Base-by-base conservation (phyloP, 176 grass and related monocot genomes). In the Avena insularis region DNA sequence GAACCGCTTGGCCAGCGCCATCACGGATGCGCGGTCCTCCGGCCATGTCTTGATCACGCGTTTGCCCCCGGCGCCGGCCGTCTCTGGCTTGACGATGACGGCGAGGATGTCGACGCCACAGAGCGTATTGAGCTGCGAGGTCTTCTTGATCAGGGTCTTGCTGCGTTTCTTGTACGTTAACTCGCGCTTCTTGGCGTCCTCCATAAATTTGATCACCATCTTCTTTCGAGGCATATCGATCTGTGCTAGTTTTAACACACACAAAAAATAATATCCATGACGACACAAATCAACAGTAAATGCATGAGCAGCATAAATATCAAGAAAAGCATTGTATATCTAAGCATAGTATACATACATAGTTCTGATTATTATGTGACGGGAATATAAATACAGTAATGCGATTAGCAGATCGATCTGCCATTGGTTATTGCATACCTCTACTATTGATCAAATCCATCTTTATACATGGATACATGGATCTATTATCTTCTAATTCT, bases 141-240 rank as follows among this genome's bases (percentile, higher is more conserved):
- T 17, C 66, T 89, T 84, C 29, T 45, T 2, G 20, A 63, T 14
- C 64, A 89, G 87, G 46, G 82, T 77, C 20, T 29, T 15, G 29
- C 33, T 20, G 9, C 87, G 53, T 27, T 53, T 89, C 87, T 64
- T 73, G 87, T 73, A 84, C 0, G 81, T 79, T 5, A n/a, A 14
- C 63, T 78, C 78, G 38, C 74, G 73, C 73, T 71, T 83, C 62
- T 78, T 88, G 25, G 12, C 19, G 53, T 71, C 15, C 12, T 27
- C 73, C 63, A 88, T 59, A 27, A 71, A 81, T 25, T 83, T 78
- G 53, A 83, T 71, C 63, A 23, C 74, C 40, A 71, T 13, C 79
- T 86, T 86, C 15, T 1, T 49, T 7, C 72, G 79, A 71, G 79
- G 74, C 81, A 88, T 84, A 27, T 77, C 49, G 74, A 77, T 55